A percentile compares a stretch with the other conserved stretches of the same genome.
Conservation (phyloP, 2,329 filamentous ascomycete genomes). For the Pseudogymnoascus destructans region DNA sequence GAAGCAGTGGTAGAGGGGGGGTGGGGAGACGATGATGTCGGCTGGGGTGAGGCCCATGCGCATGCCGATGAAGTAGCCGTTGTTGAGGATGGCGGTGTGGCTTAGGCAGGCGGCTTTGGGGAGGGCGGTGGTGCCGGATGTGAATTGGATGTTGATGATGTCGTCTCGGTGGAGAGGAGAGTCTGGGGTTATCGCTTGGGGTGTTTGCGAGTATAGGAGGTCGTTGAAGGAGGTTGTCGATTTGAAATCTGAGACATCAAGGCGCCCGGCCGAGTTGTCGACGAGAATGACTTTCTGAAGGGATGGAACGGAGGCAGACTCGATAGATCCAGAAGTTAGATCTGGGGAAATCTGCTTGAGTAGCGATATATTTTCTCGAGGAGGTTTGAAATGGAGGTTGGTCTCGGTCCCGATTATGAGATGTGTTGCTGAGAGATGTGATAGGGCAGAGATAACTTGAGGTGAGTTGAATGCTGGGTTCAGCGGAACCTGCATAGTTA, state of each 20-base stretch:
- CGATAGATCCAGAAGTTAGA: conserved; percentile 27
- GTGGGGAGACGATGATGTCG: conserved; percentile 74
- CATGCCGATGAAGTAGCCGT: conserved; percentile 70
- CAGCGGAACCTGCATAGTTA: conserved; percentile 52
- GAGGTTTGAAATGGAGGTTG: conserved; percentile 59
- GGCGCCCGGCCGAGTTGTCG: conserved; percentile 50
- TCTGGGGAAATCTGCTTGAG: conserved; percentile 37
- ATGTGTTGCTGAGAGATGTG: conserved; percentile 58
- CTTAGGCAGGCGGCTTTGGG: conserved; percentile 87
- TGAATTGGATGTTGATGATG: conserved; percentile 91
- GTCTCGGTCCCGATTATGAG: conserved; percentile 81
- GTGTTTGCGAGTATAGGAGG: conserved; percentile 27
- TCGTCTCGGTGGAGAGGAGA: conserved; percentile 45
- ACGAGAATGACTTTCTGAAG: conserved; percentile 61
- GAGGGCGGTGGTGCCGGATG: conserved; percentile 79
- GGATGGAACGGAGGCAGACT: conserved; percentile 49
- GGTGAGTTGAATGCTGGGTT: conserved; percentile 77
- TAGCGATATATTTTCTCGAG: conserved; percentile 45
- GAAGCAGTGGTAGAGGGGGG: conserved; percentile 83
- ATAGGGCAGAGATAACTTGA: conserved; percentile 67
- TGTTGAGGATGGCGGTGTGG: conserved; percentile 83
- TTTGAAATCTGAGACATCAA: conserved; percentile 32
- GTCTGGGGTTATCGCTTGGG: conserved; percentile 31
- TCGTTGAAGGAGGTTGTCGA: conserved; percentile 25
- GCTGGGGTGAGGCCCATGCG: conserved; percentile 65